phyloP scores from a whole-genome alignment of 176 grass and related monocot genomes.

The Oryza rufipogon region DNA sequence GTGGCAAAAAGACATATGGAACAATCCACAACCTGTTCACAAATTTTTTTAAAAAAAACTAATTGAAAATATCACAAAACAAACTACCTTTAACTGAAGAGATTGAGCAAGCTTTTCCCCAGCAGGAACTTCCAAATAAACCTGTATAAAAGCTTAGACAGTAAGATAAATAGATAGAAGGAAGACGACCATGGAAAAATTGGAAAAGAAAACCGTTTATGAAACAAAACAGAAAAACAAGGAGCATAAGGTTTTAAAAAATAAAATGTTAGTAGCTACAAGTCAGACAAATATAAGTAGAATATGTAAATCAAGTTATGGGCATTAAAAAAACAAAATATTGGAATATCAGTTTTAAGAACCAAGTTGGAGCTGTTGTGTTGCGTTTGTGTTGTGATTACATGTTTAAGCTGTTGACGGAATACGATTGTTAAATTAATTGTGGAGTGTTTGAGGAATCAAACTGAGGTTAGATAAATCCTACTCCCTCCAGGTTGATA shows the following conservation, averaged over 20 bases:
- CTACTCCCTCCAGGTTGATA: not conserved
- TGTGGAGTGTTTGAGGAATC: not conserved
- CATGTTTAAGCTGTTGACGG: not conserved
- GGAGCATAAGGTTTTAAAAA: too few relatives aligned
- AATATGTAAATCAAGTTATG: not conserved
- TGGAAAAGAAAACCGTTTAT: not conserved
- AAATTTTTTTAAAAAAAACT: not conserved
- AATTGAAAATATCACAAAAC: slow-evolving; percentile 19
- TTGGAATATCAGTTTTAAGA: not conserved
- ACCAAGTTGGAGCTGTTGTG: not conserved
- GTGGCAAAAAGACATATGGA: not conserved
- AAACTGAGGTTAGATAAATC: not conserved
- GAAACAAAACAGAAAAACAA: slow-evolving; percentile 5
- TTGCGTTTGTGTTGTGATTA: not conserved
- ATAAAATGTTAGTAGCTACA: too few relatives aligned
- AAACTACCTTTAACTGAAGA: slow-evolving; percentile 62
- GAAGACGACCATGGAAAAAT: not conserved
- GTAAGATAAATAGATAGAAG: slow-evolving; percentile 32
- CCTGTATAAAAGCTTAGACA: slow-evolving; percentile 32
- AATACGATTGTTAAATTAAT: not conserved
- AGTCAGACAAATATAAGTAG: not conserved
- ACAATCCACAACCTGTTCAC: not conserved
- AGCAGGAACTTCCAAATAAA: slow-evolving; percentile 71
- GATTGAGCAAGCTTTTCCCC: slow-evolving; percentile 70
- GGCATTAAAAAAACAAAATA: not conserved